These are phyloP conservation scores for Papiliotrema laurentii DNA, from an alignment of 1,284 basidiomycete genomes.

Conservation along the genomic window DNA sequence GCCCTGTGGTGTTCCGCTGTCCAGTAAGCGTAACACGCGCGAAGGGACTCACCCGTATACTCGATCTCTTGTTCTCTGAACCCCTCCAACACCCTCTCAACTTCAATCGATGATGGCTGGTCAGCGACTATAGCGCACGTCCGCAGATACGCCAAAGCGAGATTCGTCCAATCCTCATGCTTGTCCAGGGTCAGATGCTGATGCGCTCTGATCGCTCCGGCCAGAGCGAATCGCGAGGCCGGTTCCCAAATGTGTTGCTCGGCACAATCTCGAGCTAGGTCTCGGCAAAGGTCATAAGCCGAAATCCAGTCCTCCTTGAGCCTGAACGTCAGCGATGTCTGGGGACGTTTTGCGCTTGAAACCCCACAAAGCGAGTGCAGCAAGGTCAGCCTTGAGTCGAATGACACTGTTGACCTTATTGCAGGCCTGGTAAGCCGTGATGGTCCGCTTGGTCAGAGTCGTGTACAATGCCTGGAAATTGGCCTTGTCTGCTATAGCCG, in stretches of 20 bases:
- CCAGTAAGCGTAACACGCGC: not conserved
- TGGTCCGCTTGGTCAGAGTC: conserved; percentile 67
- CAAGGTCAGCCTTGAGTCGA: conserved; percentile 74
- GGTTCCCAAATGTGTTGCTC: conserved; percentile 37
- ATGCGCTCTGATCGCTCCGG: conserved; percentile 30
- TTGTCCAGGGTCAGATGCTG: conserved; percentile 17
- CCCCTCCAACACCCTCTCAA: conserved; percentile 9
- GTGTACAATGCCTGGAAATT: conserved; percentile 72
- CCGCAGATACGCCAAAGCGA: conserved; percentile 41
- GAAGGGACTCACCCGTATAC: not conserved
- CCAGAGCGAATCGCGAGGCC: conserved; percentile 30
- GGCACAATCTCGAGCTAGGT: conserved; percentile 30
- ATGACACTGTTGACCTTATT: conserved; percentile 77
- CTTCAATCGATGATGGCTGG: conserved; percentile 8
- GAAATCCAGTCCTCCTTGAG: conserved; percentile 22
- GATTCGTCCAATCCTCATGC: conserved; percentile 35
- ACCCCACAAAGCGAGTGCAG: conserved; percentile 75
- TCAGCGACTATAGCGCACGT: conserved; percentile 16
- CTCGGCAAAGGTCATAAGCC: conserved; percentile 33
- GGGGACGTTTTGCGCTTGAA: conserved; percentile 8
- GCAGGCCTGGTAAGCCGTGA: conserved; percentile 73
- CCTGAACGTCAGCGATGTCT: conserved; percentile 7
- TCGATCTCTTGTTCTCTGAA: not conserved
- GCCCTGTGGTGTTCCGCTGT: not conserved
- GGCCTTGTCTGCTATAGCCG: conserved; percentile 57